Evolutionary conservation across 805 yeast genomes (phyloP).

Genomic region (Wickerhamiella cacticola): DNA sequence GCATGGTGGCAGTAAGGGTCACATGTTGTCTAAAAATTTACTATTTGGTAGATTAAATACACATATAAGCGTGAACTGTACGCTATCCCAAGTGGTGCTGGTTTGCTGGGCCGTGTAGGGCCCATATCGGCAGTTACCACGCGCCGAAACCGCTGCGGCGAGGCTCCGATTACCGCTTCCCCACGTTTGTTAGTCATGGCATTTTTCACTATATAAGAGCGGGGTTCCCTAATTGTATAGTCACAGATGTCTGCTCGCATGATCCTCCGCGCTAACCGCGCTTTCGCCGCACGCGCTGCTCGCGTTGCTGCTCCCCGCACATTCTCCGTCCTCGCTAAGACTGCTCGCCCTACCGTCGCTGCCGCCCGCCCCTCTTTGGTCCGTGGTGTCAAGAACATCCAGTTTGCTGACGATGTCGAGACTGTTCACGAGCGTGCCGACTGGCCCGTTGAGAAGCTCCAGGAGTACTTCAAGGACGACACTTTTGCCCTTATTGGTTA

Average conservation of each 20-base stretch:
- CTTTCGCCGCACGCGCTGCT: slow-evolving; percentile 35
- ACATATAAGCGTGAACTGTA: not conserved
- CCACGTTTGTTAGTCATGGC: not conserved
- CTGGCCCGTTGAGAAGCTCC: slow-evolving; percentile 97
- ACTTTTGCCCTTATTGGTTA: slow-evolving; percentile 96
- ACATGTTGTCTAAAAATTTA: not conserved
- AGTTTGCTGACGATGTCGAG: slow-evolving; percentile 89
- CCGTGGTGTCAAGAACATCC: slow-evolving; percentile 93
- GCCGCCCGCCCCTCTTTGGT: slow-evolving; percentile 44
- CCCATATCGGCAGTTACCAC: not conserved
- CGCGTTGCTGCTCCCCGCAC: slow-evolving; percentile 50
- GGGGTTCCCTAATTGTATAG: not conserved
- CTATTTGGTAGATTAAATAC: not conserved
- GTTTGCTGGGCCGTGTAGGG: not conserved
- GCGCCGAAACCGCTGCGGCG: slow-evolving; percentile 10
- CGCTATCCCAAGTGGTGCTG: too few species aligned
- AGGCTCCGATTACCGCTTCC: slow-evolving; percentile 1
- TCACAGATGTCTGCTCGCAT: slow-evolving; percentile 23
- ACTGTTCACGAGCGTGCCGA: slow-evolving; percentile 96
- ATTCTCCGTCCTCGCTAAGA: slow-evolving; percentile 37
- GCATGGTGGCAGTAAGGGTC: not conserved
- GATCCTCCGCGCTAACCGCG: slow-evolving; percentile 25
- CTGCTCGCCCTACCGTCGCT: slow-evolving; percentile 26
- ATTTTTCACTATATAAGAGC: slow-evolving; percentile 8
- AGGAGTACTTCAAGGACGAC: slow-evolving; percentile 94